Evolutionary conservation across 1,139 yeast species (phyloP).

Genomic region (Nadsonia commutata): DNA sequence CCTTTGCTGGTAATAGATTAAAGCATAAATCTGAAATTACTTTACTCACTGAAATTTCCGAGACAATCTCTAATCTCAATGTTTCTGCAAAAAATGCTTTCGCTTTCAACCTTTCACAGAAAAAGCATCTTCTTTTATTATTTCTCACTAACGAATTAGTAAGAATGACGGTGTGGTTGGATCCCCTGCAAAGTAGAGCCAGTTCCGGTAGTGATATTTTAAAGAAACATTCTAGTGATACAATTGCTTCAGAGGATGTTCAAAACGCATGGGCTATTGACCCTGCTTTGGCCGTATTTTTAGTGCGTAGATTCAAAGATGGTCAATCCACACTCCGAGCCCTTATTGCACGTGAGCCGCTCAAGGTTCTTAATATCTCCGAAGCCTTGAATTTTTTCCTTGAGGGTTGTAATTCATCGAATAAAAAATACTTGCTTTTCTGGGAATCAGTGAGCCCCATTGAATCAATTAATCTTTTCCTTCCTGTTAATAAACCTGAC

Average conservation of each 20-base stretch:
- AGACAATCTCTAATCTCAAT: conserved; percentile 9
- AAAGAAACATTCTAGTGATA: conserved; percentile 6
- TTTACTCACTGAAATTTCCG: conserved; percentile 26
- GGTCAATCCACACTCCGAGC: conserved; percentile 30
- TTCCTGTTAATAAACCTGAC: conserved; percentile 58
- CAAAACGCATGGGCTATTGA: conserved; percentile 47
- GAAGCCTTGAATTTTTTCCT: conserved; percentile 41
- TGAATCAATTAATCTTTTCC: conserved; percentile 70
- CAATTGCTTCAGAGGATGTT: conserved; percentile 17
- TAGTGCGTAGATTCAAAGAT: conserved; percentile 43
- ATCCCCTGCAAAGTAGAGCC: conserved; percentile 37
- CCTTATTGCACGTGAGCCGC: conserved; percentile 41
- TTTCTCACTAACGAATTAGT: conserved; percentile 68
- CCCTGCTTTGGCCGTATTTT: conserved; percentile 60
- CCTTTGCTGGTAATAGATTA: conserved; percentile 71
- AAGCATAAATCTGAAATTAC: conserved; percentile 57
- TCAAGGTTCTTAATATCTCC: conserved; percentile 45
- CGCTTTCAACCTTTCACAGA: conserved; percentile 17
- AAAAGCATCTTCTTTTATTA: conserved; percentile 37
- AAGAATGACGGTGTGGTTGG: conserved; percentile 64
- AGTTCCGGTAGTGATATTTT: conserved; percentile 26
- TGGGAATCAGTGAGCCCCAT: conserved; percentile 76
- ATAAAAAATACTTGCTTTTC: conserved; percentile 33
- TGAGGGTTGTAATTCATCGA: conserved; percentile 7
- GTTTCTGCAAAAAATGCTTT: conserved; percentile 5